Conservation (phyloP, 2,329 filamentous ascomycete species). For the Penicillium sp. region DNA sequence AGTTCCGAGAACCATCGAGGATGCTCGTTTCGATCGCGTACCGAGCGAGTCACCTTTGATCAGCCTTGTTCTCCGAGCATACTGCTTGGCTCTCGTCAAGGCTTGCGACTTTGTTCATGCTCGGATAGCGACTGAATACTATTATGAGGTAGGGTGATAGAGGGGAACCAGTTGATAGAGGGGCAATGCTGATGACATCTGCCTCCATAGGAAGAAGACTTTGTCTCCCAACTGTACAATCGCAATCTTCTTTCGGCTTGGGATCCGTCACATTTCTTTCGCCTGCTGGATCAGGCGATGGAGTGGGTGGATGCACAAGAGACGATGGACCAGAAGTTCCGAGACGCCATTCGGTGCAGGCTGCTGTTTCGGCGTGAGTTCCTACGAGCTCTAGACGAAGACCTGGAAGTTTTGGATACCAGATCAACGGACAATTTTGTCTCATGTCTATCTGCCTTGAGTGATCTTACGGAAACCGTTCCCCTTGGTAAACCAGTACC, state of each 20-base stretch:
- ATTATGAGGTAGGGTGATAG: conserved; percentile 70
- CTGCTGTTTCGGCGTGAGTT: conserved; percentile 66
- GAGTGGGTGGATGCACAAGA: conserved; percentile 51
- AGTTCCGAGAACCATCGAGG: conserved; percentile 64
- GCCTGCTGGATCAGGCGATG: conserved; percentile 60
- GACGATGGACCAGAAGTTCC: conserved; percentile 41
- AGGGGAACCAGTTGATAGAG: conserved; percentile 24
- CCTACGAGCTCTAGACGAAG: conserved; percentile 44
- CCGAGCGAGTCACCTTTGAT: conserved; percentile 52
- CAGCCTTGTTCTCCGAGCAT: conserved; percentile 74
- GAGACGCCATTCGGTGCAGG: conserved; percentile 65
- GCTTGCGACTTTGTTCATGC: conserved; percentile 78
- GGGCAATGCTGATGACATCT: conserved; percentile 19
- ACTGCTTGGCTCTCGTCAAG: conserved; percentile 84
- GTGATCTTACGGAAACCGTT: conserved; percentile 63
- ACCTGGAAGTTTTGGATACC: conserved; percentile 36
- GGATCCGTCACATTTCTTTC: conserved; percentile 59
- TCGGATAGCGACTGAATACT: conserved; percentile 79
- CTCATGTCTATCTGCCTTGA: conserved; percentile 51
- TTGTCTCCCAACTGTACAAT: conserved; percentile 89
- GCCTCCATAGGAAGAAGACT: conserved; percentile 81
- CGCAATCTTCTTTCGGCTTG: conserved; percentile 73
- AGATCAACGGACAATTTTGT: conserved; percentile 34
- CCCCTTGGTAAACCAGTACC: conserved; percentile 67
- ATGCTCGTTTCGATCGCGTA: conserved; percentile 63